Percentiles rank a stretch among this genome's conserved stretches.
Conservation (phyloP, 2,329 filamentous ascomycete genomes). For the Colletotrichum karsti region DNA sequence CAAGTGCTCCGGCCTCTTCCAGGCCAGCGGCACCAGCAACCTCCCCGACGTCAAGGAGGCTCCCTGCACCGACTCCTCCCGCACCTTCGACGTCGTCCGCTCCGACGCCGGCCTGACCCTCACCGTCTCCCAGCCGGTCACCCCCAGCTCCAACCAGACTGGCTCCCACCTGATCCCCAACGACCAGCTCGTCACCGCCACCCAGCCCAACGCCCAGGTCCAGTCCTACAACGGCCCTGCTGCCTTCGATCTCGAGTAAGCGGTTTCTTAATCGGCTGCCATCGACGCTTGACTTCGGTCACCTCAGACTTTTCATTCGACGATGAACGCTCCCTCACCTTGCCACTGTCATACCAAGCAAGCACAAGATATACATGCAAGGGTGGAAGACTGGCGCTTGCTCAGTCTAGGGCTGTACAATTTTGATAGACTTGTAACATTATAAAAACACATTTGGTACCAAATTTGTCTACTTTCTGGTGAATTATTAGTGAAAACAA, state of each 20-base stretch:
- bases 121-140: slow-evolving; percentile 37
- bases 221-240: slow-evolving; percentile 39
- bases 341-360: neutral
- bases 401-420: slow-evolving; percentile 6
- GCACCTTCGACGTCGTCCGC: slow-evolving; percentile 37
- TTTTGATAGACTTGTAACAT: neutral
- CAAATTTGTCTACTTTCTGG: neutral
- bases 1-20: slow-evolving; percentile 32
- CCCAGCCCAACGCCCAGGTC: slow-evolving; percentile 36
- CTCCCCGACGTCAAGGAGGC: slow-evolving; percentile 40
- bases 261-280: neutral
- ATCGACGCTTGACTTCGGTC: neutral
- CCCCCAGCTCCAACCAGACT: slow-evolving; percentile 33
- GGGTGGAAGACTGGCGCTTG: neutral
- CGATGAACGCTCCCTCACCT: neutral
- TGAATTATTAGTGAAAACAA: no score
- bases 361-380: neutral
- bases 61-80: slow-evolving; percentile 37
- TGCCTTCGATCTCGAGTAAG: slow-evolving; percentile 22
- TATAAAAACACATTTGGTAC: neutral
- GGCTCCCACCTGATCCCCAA: slow-evolving; percentile 38
- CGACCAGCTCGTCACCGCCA: slow-evolving; percentile 32
- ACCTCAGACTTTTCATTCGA: neutral
- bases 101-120: slow-evolving; percentile 35
- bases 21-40: slow-evolving; percentile 31